Base-by-base conservation (phyloP, 2,329 filamentous ascomycete genomes). In the Penicillium psychrosexuale region DNA sequence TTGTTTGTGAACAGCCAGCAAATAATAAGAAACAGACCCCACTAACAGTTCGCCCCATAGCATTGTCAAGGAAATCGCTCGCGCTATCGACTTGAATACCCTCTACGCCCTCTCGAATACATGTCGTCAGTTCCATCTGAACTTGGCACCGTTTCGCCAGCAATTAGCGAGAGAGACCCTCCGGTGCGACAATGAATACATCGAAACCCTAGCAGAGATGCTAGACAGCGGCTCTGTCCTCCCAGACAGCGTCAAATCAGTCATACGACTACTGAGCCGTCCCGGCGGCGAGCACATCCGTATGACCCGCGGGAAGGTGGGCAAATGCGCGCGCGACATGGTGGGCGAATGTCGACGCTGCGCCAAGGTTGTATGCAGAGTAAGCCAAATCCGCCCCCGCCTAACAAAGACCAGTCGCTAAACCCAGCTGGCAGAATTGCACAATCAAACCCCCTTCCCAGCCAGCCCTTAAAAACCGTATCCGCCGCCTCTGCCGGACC, bases 251-350 rank as follows among this genome's bases (percentile, higher is more conserved):
- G 64, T 69, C 47, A 71, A 69, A 51, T 70, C 67, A 8, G 68
- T 69, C 19, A 60, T 69, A 15, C 67, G 56, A 3, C 47, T 69
- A 36, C 48, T 72, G 33, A 72, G 67, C 48, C 61, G 64, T 50
- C 64, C 64, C 11, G 65, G 53, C 27, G 55, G 64, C 9, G 71
- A 68, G 28, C 62, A 72, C 8, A 69, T 69, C 2, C 73, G 72
- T 48, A 65, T 83, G 60, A 84, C 74, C 63, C 80, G 80, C 59
- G 87, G 88, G 49, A 93, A 90, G 72, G 80, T 89, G 28, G 86
- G 89, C 5, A 81, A 82, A 64, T 97, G 93, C 70, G 93, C 93
- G 22, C 82, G 90, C 58, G 93, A 97, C 72, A 83, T 96, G 83
- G 93, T 97, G 5, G 83, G 81, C 39, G 87, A 88, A 63, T 97